phyloP scores from a whole-genome alignment of 179 eudicot species.

The Silene coronaria region DNA sequence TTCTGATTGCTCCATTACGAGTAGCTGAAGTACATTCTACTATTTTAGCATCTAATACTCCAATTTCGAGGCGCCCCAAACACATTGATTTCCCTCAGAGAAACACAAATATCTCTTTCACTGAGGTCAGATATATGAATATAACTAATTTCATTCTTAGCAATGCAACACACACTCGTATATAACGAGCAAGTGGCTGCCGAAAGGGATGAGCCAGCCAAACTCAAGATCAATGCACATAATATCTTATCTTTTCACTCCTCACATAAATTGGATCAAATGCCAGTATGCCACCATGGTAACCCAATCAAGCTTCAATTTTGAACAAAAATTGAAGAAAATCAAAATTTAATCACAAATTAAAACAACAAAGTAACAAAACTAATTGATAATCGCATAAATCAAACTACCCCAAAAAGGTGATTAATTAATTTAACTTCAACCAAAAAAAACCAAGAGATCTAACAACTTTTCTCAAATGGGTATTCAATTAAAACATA shows the following conservation, averaged over 20 bases:
- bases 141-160: too few species aligned
- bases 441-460: constrained; percentile 17
- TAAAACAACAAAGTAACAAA: not conserved
- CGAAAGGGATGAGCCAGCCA: too few species aligned
- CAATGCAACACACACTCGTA: too few species aligned
- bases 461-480: constrained; percentile 22
- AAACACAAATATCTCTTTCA: not conserved
- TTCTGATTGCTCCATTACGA: not conserved
- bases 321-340: constrained; percentile 3
- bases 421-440: constrained; percentile 3
- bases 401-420: constrained; percentile 23
- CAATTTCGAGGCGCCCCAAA: not conserved
- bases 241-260: not conserved
- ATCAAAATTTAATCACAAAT: not conserved
- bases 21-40: not conserved
- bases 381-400: constrained; percentile 10
- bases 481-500: constrained; percentile 21
- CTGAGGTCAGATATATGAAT: too few species aligned
- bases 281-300: too few species aligned
- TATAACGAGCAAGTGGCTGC: too few species aligned
- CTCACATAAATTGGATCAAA: not conserved
- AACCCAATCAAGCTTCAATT: not conserved
- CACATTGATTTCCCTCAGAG: not conserved
- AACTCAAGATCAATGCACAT: constrained; percentile 4
- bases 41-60: not conserved